Evolutionary conservation across 345 rosid genomes (phyloP).

Genomic region (Populus deltoides): DNA sequence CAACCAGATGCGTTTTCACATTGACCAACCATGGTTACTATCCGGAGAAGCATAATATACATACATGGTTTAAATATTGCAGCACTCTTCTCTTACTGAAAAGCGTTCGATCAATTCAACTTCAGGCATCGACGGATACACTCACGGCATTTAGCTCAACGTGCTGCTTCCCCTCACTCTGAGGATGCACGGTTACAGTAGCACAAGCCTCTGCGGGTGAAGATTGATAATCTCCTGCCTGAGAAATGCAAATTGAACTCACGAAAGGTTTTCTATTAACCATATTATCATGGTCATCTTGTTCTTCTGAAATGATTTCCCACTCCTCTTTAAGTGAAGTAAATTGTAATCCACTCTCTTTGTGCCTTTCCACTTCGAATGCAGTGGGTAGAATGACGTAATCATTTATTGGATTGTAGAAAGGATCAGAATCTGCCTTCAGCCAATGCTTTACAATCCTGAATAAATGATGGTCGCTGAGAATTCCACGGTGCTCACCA

Average conservation of each 20-base stretch:
- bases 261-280: conserved; percentile 24
- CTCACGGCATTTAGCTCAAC: conserved; percentile 71
- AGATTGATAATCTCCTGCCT: conserved; percentile 29
- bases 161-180: conserved; percentile 60
- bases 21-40: not conserved
- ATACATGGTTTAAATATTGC: not conserved
- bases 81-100: not conserved
- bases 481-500: conserved; percentile 88
- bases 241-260: conserved; percentile 61
- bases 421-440: conserved; percentile 78
- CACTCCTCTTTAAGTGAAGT: conserved; percentile 84
- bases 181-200: conserved; percentile 50
- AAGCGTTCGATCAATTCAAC: not conserved
- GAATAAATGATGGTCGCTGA: conserved; percentile 80
- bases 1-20: not conserved
- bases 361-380: conserved; percentile 58
- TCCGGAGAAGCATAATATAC: not conserved
- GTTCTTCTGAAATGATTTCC: conserved; percentile 61
- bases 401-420: conserved; percentile 83
- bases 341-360: conserved; percentile 64
- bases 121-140: conserved; percentile 62
- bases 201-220: conserved; percentile 58
- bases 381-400: conserved; percentile 76
- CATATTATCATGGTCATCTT: conserved; percentile 19
- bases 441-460: conserved; percentile 88